Evolutionary conservation across 345 rosid species (phyloP).

Genomic region (Bruguiera sexangula): DNA sequence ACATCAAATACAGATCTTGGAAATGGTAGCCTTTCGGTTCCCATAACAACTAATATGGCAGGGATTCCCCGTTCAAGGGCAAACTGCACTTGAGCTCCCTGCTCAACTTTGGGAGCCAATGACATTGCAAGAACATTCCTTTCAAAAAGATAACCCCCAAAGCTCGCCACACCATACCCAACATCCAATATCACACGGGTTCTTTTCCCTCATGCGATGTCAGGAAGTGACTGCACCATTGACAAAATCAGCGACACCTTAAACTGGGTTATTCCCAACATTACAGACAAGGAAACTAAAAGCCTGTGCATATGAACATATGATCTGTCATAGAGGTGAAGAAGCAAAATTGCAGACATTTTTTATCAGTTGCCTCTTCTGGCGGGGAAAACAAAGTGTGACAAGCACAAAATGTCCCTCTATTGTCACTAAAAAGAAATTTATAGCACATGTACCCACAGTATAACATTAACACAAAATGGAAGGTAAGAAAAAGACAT

Average conservation of each 20-base stretch:
- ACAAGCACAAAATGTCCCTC: too few relatives aligned
- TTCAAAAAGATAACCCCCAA: constrained; percentile 93
- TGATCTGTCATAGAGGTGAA: too few relatives aligned
- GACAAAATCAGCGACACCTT: neutral
- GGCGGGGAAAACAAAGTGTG: too few relatives aligned
- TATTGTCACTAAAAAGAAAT: too few relatives aligned
- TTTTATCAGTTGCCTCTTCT: too few relatives aligned
- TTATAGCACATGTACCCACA: too few relatives aligned
- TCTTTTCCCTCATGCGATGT: constrained; percentile 76
- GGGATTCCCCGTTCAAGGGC: constrained; percentile 99
- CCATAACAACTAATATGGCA: constrained; percentile 97
- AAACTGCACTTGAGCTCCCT: constrained; percentile 94
- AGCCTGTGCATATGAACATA: too few relatives aligned
- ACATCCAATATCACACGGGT: constrained; percentile 89
- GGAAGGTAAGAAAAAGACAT: too few relatives aligned
- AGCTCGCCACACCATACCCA: constrained; percentile 99
- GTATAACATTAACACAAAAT: too few relatives aligned
- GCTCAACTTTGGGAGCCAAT: constrained; percentile 96
- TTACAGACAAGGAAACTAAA: too few relatives aligned
- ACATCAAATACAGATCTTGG: constrained; percentile 86
- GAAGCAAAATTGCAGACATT: too few relatives aligned
- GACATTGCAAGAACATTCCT: constrained; percentile 87
- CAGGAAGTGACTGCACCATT: constrained; percentile 67
- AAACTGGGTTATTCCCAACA: neutral
- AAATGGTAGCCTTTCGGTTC: constrained; percentile 89